These are phyloP conservation scores for Prunus campanulata DNA, from an alignment of 306 rosid genomes.

Conservation along the genomic window DNA sequence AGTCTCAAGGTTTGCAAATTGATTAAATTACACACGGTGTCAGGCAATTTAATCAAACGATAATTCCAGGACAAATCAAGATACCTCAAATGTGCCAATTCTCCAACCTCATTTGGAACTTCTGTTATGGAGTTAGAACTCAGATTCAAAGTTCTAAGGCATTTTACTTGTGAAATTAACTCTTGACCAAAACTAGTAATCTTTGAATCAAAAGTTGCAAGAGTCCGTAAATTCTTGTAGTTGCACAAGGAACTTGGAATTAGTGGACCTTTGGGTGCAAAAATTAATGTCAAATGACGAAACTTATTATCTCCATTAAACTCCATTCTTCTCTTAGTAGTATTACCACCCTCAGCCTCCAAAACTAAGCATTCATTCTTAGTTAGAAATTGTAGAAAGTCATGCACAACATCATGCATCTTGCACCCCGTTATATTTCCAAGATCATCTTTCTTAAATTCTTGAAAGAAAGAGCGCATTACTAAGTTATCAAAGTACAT, in stretches of 20 bases:
- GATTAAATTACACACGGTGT: not conserved
- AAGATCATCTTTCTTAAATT: not conserved
- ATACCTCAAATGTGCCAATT: too few species aligned
- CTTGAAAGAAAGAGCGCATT: not conserved
- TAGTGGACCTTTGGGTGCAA: not conserved
- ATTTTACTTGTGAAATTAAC: not conserved
- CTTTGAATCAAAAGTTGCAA: not conserved
- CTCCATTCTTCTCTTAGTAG: not conserved
- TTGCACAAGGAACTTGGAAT: not conserved
- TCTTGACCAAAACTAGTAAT: not conserved
- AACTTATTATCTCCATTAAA: too few species aligned
- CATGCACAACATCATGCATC: not conserved
- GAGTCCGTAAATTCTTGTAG: too few species aligned
- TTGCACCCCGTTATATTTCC: not conserved
- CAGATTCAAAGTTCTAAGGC: not conserved
- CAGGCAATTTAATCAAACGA: not conserved
- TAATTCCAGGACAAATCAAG: not conserved
- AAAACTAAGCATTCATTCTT: not conserved
- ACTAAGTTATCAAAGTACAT: not conserved
- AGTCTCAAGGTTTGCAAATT: conserved; percentile 6
- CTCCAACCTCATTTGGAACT: too few species aligned
- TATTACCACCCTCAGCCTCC: not conserved
- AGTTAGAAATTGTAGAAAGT: not conserved
- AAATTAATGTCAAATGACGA: not conserved
- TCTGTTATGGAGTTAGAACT: accelerated